Evolutionary conservation across 2,329 filamentous ascomycete species (phyloP).

Genomic region (Cytospora piceicola): DNA sequence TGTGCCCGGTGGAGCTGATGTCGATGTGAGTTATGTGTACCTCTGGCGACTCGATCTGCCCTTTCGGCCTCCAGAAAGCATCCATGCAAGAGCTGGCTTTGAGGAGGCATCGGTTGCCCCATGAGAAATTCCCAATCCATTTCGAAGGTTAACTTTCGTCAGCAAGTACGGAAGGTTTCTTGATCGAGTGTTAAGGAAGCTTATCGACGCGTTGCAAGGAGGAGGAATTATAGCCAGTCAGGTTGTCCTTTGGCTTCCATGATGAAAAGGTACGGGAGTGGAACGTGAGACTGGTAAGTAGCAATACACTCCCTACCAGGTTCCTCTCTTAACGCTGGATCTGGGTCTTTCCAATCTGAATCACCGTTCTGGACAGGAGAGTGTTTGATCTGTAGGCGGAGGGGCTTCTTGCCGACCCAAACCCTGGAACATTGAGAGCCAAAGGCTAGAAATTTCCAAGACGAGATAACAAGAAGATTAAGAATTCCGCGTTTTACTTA

Average conservation of each 20-base stretch:
- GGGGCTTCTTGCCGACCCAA: background rate
- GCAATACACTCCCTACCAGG: background rate
- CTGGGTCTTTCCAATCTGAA: background rate
- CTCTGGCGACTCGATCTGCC: conserved; percentile 50
- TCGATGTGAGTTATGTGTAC: background rate
- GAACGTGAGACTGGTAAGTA: background rate
- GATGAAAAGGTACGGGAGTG: background rate
- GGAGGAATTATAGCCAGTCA: conserved; percentile 4
- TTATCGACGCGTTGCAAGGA: background rate
- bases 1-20: background rate
- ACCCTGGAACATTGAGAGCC: background rate
- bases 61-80: conserved; percentile 60
- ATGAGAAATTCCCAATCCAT: conserved; percentile 27
- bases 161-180: background rate
- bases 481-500: background rate
- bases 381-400: background rate
- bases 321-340: background rate
- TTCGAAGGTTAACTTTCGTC: background rate
- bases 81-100: conserved; percentile 49
- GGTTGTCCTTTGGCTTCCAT: conserved; percentile 16
- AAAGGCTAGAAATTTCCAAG: background rate
- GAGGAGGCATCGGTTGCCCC: conserved; percentile 20
- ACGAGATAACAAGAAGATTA: background rate
- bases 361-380: background rate
- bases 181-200: background rate